Percentiles rank a stretch among this genome's conserved stretches.
phyloP scores from a whole-genome alignment of 1,284 basidiomycete genomes.

The Ustilago sp. region DNA sequence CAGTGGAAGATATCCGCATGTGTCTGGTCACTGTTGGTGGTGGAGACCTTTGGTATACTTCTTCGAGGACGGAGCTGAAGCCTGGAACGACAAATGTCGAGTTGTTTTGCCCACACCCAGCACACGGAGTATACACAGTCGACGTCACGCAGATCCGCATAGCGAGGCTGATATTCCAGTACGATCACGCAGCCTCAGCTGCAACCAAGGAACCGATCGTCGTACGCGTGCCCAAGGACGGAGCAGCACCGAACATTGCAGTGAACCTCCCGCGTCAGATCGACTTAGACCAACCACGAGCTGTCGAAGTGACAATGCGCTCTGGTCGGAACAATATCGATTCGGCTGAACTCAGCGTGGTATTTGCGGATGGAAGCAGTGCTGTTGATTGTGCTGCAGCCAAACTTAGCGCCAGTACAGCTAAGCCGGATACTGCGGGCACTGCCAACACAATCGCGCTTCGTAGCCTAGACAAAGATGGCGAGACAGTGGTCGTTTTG shows the following conservation, averaged over 20 bases:
- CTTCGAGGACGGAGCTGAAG: conserved; percentile 33
- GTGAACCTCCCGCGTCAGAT: conserved; percentile 45
- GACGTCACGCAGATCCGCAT: conserved; percentile 64
- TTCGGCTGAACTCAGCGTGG: conserved; percentile 37
- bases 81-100: conserved; percentile 44
- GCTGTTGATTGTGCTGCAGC: conserved; percentile 15
- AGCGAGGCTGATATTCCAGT: conserved; percentile 58
- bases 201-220: conserved; percentile 16
- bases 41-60: conserved; percentile 58
- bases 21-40: conserved; percentile 50
- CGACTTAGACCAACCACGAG: conserved; percentile 50
- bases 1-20: conserved; percentile 60
- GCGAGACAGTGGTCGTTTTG: conserved; percentile 17
- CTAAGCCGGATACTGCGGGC: neutral
- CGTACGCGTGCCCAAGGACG: conserved; percentile 60
- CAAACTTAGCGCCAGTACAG: neutral
- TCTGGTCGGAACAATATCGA: conserved; percentile 54
- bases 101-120: conserved; percentile 52
- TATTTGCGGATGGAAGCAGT: conserved; percentile 9
- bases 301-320: conserved; percentile 42
- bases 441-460: conserved; percentile 7
- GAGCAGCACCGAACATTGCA: conserved; percentile 41
- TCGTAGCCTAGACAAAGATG: conserved; percentile 2
- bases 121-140: conserved; percentile 56
- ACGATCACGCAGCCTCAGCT: conserved; percentile 29